These are phyloP conservation scores for Xylaria venustula DNA, from an alignment of 495 filamentous ascomycete species.

Conservation along the genomic window DNA sequence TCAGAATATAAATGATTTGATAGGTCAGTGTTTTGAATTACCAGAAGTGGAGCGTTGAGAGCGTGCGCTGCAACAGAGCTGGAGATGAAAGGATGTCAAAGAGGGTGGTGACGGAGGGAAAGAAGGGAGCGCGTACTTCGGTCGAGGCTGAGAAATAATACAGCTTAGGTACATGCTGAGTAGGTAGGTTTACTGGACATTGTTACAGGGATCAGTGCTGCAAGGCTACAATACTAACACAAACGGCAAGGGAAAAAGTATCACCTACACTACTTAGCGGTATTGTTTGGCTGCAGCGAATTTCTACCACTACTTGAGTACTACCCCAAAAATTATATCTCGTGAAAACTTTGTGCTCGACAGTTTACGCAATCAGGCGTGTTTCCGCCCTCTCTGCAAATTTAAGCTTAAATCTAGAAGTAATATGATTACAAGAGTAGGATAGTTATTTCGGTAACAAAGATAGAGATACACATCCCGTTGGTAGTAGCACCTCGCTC, in stretches of 20 bases:
- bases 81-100: neutral
- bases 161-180: too few relatives aligned
- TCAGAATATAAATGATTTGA: neutral
- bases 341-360: too few relatives aligned
- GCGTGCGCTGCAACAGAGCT: neutral
- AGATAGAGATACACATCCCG: too few relatives aligned
- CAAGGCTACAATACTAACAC: constrained; percentile 5
- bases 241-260: too few relatives aligned
- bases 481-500: too few relatives aligned
- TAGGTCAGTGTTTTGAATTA: neutral
- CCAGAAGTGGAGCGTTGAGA: neutral
- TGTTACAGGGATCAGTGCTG: neutral
- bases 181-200: neutral
- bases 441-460: too few relatives aligned
- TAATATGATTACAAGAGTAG: too few relatives aligned
- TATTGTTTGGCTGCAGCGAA: neutral
- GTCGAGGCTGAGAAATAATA: constrained; percentile 27
- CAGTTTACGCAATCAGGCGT: too few relatives aligned
- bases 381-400: too few relatives aligned
- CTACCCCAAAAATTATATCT: too few relatives aligned
- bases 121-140: constrained; percentile 35
- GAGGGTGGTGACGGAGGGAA: constrained; percentile 17
- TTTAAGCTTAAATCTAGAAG: too few relatives aligned
- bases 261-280: too few relatives aligned
- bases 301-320: neutral